Percentiles rank a stretch among this genome's conserved stretches.
phyloP scores from a whole-genome alignment of 2,329 filamentous ascomycete species.

The Aschersonia sp. region DNA sequence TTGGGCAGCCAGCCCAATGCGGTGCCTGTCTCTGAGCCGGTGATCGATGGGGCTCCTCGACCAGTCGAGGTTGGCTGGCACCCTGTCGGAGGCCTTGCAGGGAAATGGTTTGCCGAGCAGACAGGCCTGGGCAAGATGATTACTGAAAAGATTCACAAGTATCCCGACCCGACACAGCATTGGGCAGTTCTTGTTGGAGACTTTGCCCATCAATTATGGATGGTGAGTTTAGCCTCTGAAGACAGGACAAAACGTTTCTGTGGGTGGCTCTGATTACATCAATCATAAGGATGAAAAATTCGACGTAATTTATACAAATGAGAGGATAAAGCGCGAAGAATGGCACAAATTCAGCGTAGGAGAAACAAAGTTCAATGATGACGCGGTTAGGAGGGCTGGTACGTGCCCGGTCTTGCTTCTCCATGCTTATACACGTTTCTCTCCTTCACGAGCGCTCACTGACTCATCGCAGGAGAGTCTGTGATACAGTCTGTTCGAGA shows the following conservation, averaged over 20 bases:
- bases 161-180: conserved; percentile 44
- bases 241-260: neutral
- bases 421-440: neutral
- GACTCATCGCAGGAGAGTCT: conserved; percentile 26
- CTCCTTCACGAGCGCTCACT: neutral
- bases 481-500: conserved; percentile 36
- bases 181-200: conserved; percentile 44
- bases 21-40: conserved; percentile 13
- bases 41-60: conserved; percentile 14
- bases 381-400: conserved; percentile 34
- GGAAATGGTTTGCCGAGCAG: conserved; percentile 43
- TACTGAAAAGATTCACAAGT: conserved; percentile 36
- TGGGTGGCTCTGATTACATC: neutral
- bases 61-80: conserved; percentile 42
- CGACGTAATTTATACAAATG: conserved; percentile 42
- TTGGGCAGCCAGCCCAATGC: conserved; percentile 17
- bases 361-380: conserved; percentile 38
- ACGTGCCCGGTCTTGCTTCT: conserved; percentile 8
- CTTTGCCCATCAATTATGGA: conserved; percentile 43
- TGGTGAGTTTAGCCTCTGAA: conserved; percentile 22
- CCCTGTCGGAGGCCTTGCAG: conserved; percentile 38
- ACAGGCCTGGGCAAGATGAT: conserved; percentile 41
- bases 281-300: conserved; percentile 30
- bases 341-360: conserved; percentile 38
- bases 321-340: conserved; percentile 25